These are phyloP conservation scores for Basidiobolus meristosporus DNA, from an alignment of 371 early-diverging fungal species.

Conservation along the genomic window DNA sequence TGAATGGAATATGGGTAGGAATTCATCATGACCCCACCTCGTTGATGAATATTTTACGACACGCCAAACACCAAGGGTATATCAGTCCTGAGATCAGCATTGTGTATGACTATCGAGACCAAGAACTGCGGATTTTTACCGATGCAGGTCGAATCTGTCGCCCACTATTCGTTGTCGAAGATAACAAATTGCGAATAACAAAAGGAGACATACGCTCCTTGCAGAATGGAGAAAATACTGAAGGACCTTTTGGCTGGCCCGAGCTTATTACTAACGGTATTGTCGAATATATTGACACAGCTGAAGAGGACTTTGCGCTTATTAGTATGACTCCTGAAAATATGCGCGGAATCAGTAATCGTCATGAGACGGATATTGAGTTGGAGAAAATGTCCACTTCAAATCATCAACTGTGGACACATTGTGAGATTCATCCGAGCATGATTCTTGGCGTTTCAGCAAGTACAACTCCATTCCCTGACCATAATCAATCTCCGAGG, in stretches of 20 bases:
- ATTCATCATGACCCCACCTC: constrained; percentile 37
- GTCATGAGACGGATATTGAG: constrained; percentile 1
- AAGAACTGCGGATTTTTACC: constrained; percentile 50
- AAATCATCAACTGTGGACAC: constrained; percentile 36
- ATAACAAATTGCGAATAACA: constrained; percentile 13
- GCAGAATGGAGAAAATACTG: constrained; percentile 3
- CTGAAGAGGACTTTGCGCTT: constrained; percentile 68
- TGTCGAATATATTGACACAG: constrained; percentile 73
- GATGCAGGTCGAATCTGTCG: constrained; percentile 71
- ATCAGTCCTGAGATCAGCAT: constrained; percentile 45
- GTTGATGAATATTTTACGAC: constrained; percentile 28
- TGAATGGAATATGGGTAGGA: constrained; percentile 75
- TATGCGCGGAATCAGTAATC: constrained; percentile 14
- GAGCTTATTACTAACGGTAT: constrained; percentile 35
- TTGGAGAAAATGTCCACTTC: constrained; percentile 7
- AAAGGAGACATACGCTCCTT: constrained; percentile 13
- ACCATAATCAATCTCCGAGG: constrained; percentile 86
- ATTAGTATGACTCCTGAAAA: constrained; percentile 55
- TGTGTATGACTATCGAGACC: constrained; percentile 47
- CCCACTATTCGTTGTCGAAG: constrained; percentile 65
- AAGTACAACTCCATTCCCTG: constrained; percentile 78
- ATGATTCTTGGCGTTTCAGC: constrained; percentile 82
- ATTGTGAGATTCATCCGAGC: constrained; percentile 82
- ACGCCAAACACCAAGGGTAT: constrained; percentile 27
- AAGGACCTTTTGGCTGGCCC: constrained; percentile 12